Base-by-base conservation (phyloP, 2,329 filamentous ascomycete genomes). In the Fusarium nygamai region DNA sequence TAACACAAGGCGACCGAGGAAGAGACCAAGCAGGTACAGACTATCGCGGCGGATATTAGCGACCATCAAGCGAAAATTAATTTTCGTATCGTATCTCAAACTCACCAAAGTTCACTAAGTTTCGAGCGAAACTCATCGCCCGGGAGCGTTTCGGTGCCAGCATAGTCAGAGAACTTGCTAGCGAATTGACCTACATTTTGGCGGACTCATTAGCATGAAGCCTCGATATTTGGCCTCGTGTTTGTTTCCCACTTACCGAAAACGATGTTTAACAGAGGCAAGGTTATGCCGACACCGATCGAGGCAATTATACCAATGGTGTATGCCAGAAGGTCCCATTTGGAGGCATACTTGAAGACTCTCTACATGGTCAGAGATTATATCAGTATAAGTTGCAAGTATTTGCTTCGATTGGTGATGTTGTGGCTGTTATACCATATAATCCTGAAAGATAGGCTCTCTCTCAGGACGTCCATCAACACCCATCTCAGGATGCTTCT, bases 221-320 rank as follows among this genome's bases (percentile, higher is more conserved):
- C 5, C 1, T 20, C 2, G 2, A 12, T 19, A 6, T 27, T 6
- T 0, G 6, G 3, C 16, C 4, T 36, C 3, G 1, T 17, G 2
- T 22, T 31, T 20, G 2, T 22, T 31, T 8, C 46, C 8, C 3
- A 34, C 51, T 34, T 65, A 71, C 83, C 83, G 48, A 84, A 81
- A 1, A 83, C 77, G 3, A 84, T 73, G 47, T 81, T 81, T 47
- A 83, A 78, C 60, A 83, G 66, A 6, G 82, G 79, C 61, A 83
- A 61, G n/a, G 75, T 77, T 3, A 66, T 54, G 19, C 66, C 62
- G 9, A 46, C 66, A 11, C 57, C 63, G 1, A 62, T 66, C 12
- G 57, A 61, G 33, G 57, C 63, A 8, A 27, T 17, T n/a, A 43
- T 20, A 19, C 62, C 62, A 20, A 17, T 17, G 1, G 38, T 24